Base-by-base conservation (phyloP, 148 eudicot genomes). In the Cornus kousa region DNA sequence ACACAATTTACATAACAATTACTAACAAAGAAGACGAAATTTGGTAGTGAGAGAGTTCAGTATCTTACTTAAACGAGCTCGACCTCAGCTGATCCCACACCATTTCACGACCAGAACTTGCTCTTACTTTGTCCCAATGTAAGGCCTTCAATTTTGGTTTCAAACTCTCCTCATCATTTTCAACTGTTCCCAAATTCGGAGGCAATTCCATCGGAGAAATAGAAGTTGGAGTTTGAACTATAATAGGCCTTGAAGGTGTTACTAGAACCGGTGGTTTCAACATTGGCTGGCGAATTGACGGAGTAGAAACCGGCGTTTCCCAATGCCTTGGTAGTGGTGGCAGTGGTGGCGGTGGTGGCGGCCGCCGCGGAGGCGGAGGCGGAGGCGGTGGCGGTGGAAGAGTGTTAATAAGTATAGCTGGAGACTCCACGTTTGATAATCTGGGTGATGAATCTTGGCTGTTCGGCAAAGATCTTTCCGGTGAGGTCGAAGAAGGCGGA, bases 111-210 rank as follows among this genome's bases (percentile, higher is more conserved):
- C 91, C 98, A 0, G 99, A 96, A 77, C 94, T 96, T 70, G 97
- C 98, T 86, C 93, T 92, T 17, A 96, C 98, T 90, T 96, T 96
- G 84, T 96, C 99, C 99, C 99, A 96, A 76, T 96, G 99, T 86
- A 96, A 79, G 1, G 98, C 93, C 85, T 96, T 96, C 89, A 96
- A 73, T 78, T 94, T 96, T 70, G 88, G 92, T 79, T 88, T 96
- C 0, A 87, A 93, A 24, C 87, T 89, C 57, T 85, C 91, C 77
- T 92, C 96, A 75, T 74, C 82, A 9, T 62, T 74, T 31, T 80
- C 82, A 65, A 68, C 83, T 77, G 72, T 67, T 22, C 85, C 87
- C 10, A 46, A 68, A 57, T 70, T 78, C 35, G 76, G 77, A 60
- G 82, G 84, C 86, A 79, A 74, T 80, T 82, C 87, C 19, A 75